A percentile compares a stretch with the other conserved stretches of the same genome.
Evolutionary conservation across 306 rosid genomes (phyloP).

Genomic region (Carpinus viminea): DNA sequence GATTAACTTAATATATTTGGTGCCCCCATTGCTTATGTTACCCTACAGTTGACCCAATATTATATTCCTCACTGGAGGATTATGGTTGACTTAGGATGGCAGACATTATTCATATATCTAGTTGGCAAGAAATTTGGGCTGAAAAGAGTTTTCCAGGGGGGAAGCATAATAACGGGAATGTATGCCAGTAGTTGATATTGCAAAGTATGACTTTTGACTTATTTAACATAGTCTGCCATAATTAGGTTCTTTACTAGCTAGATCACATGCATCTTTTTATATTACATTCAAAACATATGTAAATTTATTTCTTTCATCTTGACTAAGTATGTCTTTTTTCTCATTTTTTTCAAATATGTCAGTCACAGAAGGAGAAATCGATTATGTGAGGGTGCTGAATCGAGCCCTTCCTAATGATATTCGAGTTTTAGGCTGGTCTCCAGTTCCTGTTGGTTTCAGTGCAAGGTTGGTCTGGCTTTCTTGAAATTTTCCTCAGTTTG

Average conservation of each 20-base stretch:
- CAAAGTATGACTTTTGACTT: background rate
- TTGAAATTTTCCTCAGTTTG: conserved; percentile 17
- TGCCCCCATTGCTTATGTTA: conserved; percentile 10
- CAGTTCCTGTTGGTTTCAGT: conserved; percentile 78
- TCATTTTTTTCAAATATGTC: conserved; percentile 15
- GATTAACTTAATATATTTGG: conserved; percentile 2
- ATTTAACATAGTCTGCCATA: background rate
- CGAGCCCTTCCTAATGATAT: conserved; percentile 83
- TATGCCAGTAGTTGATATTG: background rate
- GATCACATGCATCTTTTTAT: background rate
- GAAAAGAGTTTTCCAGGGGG: background rate
- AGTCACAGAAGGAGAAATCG: conserved; percentile 70
- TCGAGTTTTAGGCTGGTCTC: conserved; percentile 84
- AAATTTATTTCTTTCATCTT: background rate
- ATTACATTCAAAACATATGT: background rate
- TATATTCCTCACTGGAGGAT: conserved; percentile 11
- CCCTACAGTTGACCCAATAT: background rate
- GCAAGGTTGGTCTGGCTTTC: conserved; percentile 70
- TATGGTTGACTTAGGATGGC: conserved; percentile 10
- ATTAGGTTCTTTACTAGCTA: background rate
- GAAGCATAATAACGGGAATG: background rate
- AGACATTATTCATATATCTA: conserved; percentile 15
- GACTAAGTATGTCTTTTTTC: conserved; percentile 1
- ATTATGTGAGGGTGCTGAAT: conserved; percentile 89
- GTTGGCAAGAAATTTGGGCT: conserved; percentile 10